These are phyloP conservation scores for Elymus sibiricus DNA, from an alignment of 176 grass and related monocot species.

Conservation along the genomic window DNA sequence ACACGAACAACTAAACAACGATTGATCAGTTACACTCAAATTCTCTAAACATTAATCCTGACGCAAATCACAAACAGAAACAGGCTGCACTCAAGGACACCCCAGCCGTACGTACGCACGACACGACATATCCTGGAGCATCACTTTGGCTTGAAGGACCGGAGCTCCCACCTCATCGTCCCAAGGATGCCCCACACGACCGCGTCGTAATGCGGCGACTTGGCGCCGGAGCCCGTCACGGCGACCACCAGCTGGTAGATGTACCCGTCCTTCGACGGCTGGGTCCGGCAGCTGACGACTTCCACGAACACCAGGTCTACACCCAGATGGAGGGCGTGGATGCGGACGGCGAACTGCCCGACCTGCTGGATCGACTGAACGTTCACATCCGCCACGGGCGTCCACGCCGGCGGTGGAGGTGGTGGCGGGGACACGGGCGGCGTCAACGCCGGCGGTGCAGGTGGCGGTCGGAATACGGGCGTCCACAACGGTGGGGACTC, in stretches of 20 bases:
- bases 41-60: background rate
- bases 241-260: constrained; percentile 27
- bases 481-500: background rate
- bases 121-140: background rate
- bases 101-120: background rate
- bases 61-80: background rate
- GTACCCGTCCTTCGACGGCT: constrained; percentile 20
- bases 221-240: background rate
- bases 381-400: constrained; percentile 27
- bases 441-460: background rate
- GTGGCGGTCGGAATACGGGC: background rate
- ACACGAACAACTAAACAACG: background rate
- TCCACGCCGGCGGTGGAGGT: background rate
- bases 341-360: constrained; percentile 30
- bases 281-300: constrained; percentile 24
- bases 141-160: constrained; percentile 20
- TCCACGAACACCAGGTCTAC: background rate
- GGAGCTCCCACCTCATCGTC: constrained; percentile 30
- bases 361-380: constrained; percentile 4
- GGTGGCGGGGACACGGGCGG: background rate
- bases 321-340: background rate
- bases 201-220: background rate
- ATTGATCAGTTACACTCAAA: background rate
- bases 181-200: constrained; percentile 30
- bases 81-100: background rate